A percentile compares a stretch with the other conserved stretches of the same genome.
These are phyloP conservation scores for Isochrysis galbana DNA, from an alignment of 78 protist genomes.

Conservation along the genomic window DNA sequence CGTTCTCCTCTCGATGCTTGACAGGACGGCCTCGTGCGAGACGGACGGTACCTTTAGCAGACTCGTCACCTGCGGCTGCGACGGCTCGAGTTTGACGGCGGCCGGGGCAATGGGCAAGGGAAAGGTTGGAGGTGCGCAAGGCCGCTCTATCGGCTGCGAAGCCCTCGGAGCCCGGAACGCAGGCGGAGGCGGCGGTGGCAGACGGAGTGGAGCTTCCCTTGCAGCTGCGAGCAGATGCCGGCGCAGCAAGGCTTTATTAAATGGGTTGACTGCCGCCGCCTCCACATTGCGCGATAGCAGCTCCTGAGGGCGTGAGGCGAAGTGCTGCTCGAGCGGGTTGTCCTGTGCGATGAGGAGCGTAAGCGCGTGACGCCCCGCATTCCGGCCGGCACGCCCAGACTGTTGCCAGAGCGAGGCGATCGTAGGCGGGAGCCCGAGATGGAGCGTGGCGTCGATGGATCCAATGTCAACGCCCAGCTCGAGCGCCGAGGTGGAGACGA, in stretches of 20 bases:
- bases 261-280: not conserved
- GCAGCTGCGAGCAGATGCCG: not conserved
- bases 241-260: not conserved
- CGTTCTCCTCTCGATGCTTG: too few relatives aligned
- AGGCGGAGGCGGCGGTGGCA: constrained; percentile 1
- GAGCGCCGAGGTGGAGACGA: constrained; percentile 58
- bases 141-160: too few relatives aligned
- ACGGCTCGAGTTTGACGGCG: too few relatives aligned
- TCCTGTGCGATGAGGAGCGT: not conserved
- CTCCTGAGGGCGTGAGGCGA: not conserved
- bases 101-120: too few relatives aligned
- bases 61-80: too few relatives aligned
- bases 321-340: not conserved
- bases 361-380: not conserved
- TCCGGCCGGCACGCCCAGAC: not conserved
- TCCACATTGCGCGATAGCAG: not conserved
- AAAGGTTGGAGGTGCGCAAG: too few relatives aligned
- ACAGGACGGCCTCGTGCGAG: too few relatives aligned
- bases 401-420: constrained; percentile 22
- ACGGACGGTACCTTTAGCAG: too few relatives aligned
- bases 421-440: constrained; percentile 44
- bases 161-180: too few relatives aligned
- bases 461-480: constrained; percentile 68
- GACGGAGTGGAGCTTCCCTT: not conserved
- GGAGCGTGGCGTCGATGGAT: constrained; percentile 7